Evolutionary conservation across 2,329 filamentous ascomycete genomes (phyloP).

Genomic region (Orbilia oligospora): DNA sequence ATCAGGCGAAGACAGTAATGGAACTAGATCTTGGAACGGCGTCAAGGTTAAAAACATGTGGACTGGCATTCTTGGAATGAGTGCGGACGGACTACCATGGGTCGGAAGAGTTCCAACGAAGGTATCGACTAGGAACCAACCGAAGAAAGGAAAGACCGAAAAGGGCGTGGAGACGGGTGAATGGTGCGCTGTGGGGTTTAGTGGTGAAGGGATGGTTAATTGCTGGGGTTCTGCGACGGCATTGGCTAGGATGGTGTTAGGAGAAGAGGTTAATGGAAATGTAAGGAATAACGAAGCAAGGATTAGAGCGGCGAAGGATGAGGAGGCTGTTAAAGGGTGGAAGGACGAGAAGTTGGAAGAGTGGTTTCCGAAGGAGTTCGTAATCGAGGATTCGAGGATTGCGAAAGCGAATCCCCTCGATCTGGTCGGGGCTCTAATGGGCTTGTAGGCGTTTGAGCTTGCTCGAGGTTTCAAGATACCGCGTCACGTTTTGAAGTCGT

Average conservation of each 20-base stretch:
- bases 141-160: constrained; percentile 54
- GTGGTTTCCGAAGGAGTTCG: constrained; percentile 62
- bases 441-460: not conserved
- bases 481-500: no score
- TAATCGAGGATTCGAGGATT: constrained; percentile 61
- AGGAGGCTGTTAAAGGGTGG: constrained; percentile 56
- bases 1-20: constrained; percentile 62
- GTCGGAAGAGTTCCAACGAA: constrained; percentile 69
- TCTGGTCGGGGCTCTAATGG: constrained; percentile 21
- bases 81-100: constrained; percentile 70
- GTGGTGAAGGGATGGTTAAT: constrained; percentile 72
- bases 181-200: constrained; percentile 72
- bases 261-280: constrained; percentile 43
- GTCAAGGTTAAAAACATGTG: constrained; percentile 68
- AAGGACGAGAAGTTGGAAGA: constrained; percentile 41
- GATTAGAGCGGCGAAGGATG: constrained; percentile 40
- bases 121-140: constrained; percentile 60
- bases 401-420: constrained; percentile 29
- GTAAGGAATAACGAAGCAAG: constrained; percentile 29
- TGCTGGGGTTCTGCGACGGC: constrained; percentile 72
- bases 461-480: not conserved
- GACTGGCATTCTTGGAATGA: constrained; percentile 71
- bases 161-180: constrained; percentile 64
- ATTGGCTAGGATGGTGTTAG: constrained; percentile 69
- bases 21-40: constrained; percentile 52